These are phyloP conservation scores for Cyberlindnera galapagoensis DNA, from an alignment of 805 yeast species.

Conservation along the genomic window DNA sequence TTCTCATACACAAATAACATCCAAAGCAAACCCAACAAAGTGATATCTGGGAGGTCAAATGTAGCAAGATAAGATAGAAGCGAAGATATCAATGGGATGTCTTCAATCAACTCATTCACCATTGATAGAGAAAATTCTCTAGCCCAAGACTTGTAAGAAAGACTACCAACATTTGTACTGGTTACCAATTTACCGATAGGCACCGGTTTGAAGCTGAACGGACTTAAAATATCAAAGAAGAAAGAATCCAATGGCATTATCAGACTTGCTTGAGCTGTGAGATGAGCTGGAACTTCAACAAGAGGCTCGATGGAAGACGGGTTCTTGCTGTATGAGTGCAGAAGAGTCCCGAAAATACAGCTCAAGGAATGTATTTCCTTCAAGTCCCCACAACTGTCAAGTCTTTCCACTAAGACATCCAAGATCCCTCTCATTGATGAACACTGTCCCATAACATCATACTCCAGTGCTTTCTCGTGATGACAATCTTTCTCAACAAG, in stretches of 20 bases:
- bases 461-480: constrained; percentile 5
- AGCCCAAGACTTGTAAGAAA: constrained; percentile 11
- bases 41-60: too few relatives aligned
- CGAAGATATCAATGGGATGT: constrained; percentile 1
- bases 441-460: constrained; percentile 17
- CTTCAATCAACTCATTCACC: constrained; percentile 2
- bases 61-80: constrained; percentile 8
- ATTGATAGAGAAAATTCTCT: constrained; percentile 8
- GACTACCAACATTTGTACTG: background rate
- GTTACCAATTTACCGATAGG: constrained; percentile 1
- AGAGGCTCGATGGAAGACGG: constrained; percentile 7
- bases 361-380: constrained; percentile 29
- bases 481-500: constrained; percentile 5
- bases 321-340: constrained; percentile 23
- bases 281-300: constrained; percentile 13
- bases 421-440: constrained; percentile 25
- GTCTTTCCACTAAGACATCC: constrained; percentile 19
- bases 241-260: constrained; percentile 14
- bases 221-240: constrained; percentile 10
- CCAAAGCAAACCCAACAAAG: too few relatives aligned
- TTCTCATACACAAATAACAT: constrained; percentile 20
- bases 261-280: constrained; percentile 3
- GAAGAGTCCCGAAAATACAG: constrained; percentile 33
- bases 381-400: constrained; percentile 11
- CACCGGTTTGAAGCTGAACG: background rate